phyloP scores from a whole-genome alignment of 2,329 filamentous ascomycete species.

The Cyphellophora europaea region DNA sequence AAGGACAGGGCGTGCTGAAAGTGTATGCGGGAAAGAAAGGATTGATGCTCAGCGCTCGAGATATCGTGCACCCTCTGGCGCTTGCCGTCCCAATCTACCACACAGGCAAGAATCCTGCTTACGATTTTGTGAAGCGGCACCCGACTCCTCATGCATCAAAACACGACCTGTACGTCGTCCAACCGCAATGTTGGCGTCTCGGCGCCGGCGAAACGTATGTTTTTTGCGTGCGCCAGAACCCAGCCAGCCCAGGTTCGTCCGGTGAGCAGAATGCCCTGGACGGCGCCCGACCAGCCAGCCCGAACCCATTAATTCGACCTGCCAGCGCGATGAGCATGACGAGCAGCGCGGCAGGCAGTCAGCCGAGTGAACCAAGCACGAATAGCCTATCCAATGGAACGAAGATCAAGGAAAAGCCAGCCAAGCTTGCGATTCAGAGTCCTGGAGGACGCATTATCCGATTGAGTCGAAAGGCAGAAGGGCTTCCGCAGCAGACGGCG shows the following conservation, averaged over 20 bases:
- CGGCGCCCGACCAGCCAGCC: slow-evolving; percentile 13
- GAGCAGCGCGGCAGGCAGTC: slow-evolving; percentile 42
- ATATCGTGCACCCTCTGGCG: slow-evolving; percentile 86
- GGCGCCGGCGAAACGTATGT: slow-evolving; percentile 97
- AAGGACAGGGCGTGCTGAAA: slow-evolving; percentile 78
- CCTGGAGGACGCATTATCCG: slow-evolving; percentile 90
- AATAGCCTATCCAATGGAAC: slow-evolving; percentile 44
- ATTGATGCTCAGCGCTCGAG: slow-evolving; percentile 93
- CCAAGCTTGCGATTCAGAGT: slow-evolving; percentile 89
- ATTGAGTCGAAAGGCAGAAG: slow-evolving; percentile 39
- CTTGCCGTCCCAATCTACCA: slow-evolving; percentile 86
- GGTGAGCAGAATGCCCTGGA: slow-evolving; percentile 15
- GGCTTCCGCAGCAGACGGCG: slow-evolving; percentile 31
- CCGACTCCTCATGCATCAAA: slow-evolving; percentile 96
- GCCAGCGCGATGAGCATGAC: slow-evolving; percentile 53
- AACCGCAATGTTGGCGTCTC: slow-evolving; percentile 82
- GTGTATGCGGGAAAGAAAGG: slow-evolving; percentile 91
- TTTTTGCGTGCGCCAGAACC: slow-evolving; percentile 89
- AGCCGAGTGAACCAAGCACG: slow-evolving; percentile 38
- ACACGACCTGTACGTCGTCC: slow-evolving; percentile 92
- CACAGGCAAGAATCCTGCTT: slow-evolving; percentile 83
- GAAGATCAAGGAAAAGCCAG: slow-evolving; percentile 64
- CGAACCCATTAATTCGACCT: slow-evolving; percentile 39
- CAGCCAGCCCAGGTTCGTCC: slow-evolving; percentile 37
- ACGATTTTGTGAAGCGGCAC: slow-evolving; percentile 86